Evolutionary conservation across 2,329 filamentous ascomycete species (phyloP).

Genomic region (Cordyceps farinosa): DNA sequence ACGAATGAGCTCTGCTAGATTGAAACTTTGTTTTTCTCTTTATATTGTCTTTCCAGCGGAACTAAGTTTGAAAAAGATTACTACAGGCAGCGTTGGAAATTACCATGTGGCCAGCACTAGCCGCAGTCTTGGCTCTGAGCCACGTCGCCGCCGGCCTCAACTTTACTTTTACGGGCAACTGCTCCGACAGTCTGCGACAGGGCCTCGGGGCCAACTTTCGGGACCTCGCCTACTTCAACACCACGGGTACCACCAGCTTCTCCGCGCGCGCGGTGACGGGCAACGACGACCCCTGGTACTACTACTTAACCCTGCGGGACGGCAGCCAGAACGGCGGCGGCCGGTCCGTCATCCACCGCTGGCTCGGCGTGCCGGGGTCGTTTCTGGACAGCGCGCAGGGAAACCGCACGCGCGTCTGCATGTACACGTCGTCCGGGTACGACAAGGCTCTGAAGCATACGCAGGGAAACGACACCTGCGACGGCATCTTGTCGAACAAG

Average conservation of each 20-base stretch:
- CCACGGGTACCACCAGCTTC: constrained; percentile 28
- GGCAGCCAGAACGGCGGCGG: background rate
- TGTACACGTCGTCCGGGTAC: background rate
- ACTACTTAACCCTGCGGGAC: background rate
- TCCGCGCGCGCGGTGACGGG: background rate
- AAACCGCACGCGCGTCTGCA: background rate
- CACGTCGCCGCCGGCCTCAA: background rate
- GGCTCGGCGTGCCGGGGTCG: background rate
- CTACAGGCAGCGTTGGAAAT: too few relatives aligned
- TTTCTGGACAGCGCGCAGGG: background rate
- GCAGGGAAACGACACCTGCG: constrained; percentile 1
- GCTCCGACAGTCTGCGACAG: background rate
- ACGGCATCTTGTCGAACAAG: background rate
- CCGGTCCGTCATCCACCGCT: background rate
- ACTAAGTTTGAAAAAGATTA: too few relatives aligned
- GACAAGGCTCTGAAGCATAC: background rate
- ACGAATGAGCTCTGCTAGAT: too few relatives aligned
- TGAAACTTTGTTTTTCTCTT: too few relatives aligned
- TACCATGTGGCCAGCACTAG: background rate
- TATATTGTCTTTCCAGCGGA: too few relatives aligned
- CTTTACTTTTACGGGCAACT: background rate
- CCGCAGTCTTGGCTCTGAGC: background rate
- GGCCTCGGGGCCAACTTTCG: constrained; percentile 68
- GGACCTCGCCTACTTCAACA: constrained; percentile 89
- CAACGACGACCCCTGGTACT: background rate